These are phyloP conservation scores for Yamagishiella unicocca DNA, from an alignment of 139 green algal genomes.

Conservation along the genomic window DNA sequence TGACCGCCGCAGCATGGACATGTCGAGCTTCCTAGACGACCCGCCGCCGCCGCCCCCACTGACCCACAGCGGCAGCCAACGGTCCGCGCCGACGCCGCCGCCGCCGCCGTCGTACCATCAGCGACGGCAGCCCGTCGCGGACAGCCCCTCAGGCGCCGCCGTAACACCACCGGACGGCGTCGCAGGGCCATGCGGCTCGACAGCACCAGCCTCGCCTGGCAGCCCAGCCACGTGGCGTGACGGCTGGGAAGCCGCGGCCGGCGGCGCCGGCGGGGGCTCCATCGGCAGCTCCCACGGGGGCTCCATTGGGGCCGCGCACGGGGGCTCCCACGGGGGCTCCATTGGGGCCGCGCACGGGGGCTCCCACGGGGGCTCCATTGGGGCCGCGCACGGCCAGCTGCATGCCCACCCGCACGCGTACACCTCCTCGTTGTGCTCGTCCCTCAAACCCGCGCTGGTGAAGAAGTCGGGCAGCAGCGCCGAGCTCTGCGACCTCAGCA, in stretches of 20 bases:
- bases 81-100: background rate
- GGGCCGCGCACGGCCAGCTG: background rate
- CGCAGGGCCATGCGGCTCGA: background rate
- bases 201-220: background rate
- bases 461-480: constrained; percentile 23
- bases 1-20: background rate
- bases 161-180: too few relatives aligned
- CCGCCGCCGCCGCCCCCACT: background rate
- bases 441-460: constrained; percentile 10
- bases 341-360: background rate
- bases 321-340: background rate
- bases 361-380: too few relatives aligned
- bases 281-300: background rate
- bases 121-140: background rate
- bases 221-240: background rate
- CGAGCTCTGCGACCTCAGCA: constrained; percentile 8
- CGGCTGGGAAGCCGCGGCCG: background rate
- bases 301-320: background rate
- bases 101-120: background rate
- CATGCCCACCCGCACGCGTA: background rate
- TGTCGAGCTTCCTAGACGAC: background rate
- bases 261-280: background rate
- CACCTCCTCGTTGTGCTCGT: background rate
- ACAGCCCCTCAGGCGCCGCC: too few relatives aligned
- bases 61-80: background rate